These are phyloP conservation scores for Epichloe brachyelytri DNA, from an alignment of 2,329 filamentous ascomycete genomes.

Conservation along the genomic window DNA sequence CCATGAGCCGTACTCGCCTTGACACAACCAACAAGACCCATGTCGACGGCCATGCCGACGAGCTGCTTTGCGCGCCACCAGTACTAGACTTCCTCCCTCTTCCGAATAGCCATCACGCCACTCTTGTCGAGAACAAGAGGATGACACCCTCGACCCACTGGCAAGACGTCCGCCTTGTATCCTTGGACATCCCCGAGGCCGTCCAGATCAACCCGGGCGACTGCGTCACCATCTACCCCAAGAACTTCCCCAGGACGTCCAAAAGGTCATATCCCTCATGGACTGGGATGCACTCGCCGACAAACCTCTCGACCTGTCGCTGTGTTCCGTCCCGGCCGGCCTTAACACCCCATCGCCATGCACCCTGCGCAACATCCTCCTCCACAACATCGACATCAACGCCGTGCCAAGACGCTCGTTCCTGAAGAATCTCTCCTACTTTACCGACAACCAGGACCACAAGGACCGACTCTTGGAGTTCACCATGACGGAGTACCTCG, in stretches of 20 bases:
- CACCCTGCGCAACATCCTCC: slow-evolving; percentile 65
- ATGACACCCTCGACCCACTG: slow-evolving; percentile 69
- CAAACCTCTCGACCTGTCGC: slow-evolving; percentile 41
- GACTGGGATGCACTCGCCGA: slow-evolving; percentile 66
- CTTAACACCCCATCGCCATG: slow-evolving; percentile 26
- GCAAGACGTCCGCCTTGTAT: slow-evolving; percentile 85
- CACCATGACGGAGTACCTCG: slow-evolving; percentile 61
- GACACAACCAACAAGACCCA: background rate
- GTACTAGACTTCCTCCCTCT: slow-evolving; percentile 36
- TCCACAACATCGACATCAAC: slow-evolving; percentile 77
- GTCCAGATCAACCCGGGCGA: slow-evolving; percentile 55
- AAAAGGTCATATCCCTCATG: slow-evolving; percentile 66
- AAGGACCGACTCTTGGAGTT: slow-evolving; percentile 76
- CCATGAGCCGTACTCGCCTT: slow-evolving; percentile 7
- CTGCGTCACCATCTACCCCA: slow-evolving; percentile 69
- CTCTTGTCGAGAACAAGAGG: slow-evolving; percentile 52
- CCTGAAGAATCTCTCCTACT: slow-evolving; percentile 65
- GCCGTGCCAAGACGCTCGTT: slow-evolving; percentile 81
- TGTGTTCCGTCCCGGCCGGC: slow-evolving; percentile 20
- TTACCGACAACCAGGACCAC: slow-evolving; percentile 59
- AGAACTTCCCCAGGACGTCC: slow-evolving; percentile 74
- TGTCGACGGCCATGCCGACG: slow-evolving; percentile 1
- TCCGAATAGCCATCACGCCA: slow-evolving; percentile 41
- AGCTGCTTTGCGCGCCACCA: slow-evolving; percentile 15
- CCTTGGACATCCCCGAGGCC: slow-evolving; percentile 30